Conservation (phyloP, 2,329 filamentous ascomycete genomes). For the Neofusicoccum sp. region DNA sequence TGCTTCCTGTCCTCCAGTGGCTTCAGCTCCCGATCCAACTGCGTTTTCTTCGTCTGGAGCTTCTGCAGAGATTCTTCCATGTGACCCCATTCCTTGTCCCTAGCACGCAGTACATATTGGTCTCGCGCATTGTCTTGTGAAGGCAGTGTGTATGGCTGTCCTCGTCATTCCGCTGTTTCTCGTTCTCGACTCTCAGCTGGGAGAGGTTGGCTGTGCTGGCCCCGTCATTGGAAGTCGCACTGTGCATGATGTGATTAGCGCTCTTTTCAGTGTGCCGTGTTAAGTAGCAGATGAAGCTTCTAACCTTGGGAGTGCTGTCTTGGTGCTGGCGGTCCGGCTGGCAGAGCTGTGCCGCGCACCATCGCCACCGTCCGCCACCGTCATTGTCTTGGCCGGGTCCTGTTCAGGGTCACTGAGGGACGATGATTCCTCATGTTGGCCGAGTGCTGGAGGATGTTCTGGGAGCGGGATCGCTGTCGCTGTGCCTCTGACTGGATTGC, state of each 20-base stretch:
- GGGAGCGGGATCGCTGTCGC: too few species aligned
- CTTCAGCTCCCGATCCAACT: neutral
- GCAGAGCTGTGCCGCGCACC: too few species aligned
- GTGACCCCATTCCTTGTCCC: neutral
- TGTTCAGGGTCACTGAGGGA: too few species aligned
- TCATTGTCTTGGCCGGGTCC: neutral
- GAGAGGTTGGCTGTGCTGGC: neutral
- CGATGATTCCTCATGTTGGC: too few species aligned
- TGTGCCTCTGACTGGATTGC: too few species aligned
- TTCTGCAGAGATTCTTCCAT: neutral
- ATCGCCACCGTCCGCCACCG: neutral
- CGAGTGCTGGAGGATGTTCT: too few species aligned
- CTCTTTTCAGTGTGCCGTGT: too few species aligned
- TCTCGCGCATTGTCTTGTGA: neutral
- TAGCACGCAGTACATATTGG: accelerated
- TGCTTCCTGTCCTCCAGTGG: neutral
- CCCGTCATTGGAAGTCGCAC: neutral
- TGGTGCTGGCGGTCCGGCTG: too few species aligned
- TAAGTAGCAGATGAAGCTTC: too few species aligned
- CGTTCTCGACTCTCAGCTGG: neutral
- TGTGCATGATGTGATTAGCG: too few species aligned
- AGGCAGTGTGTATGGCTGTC: neutral
- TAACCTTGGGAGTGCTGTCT: too few species aligned
- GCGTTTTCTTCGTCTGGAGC: neutral
- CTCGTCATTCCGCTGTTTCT: neutral